A percentile compares a stretch with the other conserved stretches of the same genome.
Evolutionary conservation across 352 stramenopile species (phyloP).

Genomic region (Phytophthora litchii): DNA sequence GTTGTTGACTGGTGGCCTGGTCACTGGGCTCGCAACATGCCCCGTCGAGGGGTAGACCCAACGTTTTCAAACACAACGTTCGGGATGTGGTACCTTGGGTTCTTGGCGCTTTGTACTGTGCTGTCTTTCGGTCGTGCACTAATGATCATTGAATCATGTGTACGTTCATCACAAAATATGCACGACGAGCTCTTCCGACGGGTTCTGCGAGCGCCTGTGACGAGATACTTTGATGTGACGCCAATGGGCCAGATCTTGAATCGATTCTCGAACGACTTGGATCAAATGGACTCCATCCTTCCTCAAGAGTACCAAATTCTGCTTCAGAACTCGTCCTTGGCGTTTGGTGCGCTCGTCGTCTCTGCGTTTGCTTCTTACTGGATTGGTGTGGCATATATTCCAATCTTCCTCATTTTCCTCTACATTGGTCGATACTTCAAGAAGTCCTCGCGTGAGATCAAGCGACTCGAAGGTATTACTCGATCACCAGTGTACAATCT

Average conservation of each 20-base stretch:
- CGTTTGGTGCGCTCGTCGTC: constrained; percentile 42
- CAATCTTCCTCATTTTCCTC: constrained; percentile 59
- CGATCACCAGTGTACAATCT: constrained; percentile 92
- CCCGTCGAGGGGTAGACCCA: constrained; percentile 20
- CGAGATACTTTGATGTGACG: constrained; percentile 59
- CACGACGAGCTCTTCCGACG: constrained; percentile 47
- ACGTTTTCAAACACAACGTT: constrained; percentile 45
- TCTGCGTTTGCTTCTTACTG: constrained; percentile 45
- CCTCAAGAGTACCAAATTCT: constrained; percentile 46
- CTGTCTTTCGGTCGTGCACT: constrained; percentile 27
- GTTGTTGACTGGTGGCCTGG: constrained; percentile 47
- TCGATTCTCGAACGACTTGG: constrained; percentile 56
- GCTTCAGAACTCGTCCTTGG: constrained; percentile 32
- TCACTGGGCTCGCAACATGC: constrained; percentile 43
- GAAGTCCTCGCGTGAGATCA: constrained; percentile 80
- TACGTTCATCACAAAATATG: constrained; percentile 35
- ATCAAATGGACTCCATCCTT: constrained; percentile 50
- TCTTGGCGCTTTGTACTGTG: constrained; percentile 33
- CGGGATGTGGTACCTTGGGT: constrained; percentile 41
- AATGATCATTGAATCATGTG: constrained; percentile 35
- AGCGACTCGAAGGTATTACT: constrained; percentile 91
- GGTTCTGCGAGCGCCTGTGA: constrained; percentile 49
- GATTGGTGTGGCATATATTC: constrained; percentile 61
- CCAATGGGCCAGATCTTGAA: constrained; percentile 61
- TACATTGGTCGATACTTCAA: constrained; percentile 87